phyloP scores from a whole-genome alignment of 352 stramenopile species.

The Elongisporangium undulatum region DNA sequence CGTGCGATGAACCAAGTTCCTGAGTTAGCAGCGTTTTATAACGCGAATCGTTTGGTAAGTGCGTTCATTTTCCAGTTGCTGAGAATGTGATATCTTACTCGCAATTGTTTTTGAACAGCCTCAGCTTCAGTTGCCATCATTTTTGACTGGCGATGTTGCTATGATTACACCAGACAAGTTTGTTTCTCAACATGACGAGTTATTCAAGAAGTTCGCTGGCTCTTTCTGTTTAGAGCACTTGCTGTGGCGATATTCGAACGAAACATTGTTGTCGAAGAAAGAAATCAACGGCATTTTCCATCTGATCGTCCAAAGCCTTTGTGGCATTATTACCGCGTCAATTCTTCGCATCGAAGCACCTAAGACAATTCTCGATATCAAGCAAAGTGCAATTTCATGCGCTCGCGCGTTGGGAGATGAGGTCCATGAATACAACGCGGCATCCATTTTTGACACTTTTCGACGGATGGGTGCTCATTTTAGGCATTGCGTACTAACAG shows the following conservation, averaged over 20 bases:
- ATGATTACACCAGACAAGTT: slow-evolving; percentile 76
- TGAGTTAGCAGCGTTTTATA: slow-evolving; percentile 72
- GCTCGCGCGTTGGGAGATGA: slow-evolving; percentile 62
- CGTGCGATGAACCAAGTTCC: slow-evolving; percentile 69
- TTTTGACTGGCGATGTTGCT: slow-evolving; percentile 61
- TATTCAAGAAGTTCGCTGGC: slow-evolving; percentile 73
- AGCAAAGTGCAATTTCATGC: slow-evolving; percentile 51
- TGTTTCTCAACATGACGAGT: slow-evolving; percentile 66
- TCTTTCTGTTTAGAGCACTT: slow-evolving; percentile 73
- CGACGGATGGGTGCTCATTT: slow-evolving; percentile 54
- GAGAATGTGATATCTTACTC: not conserved
- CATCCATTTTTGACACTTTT: slow-evolving; percentile 64
- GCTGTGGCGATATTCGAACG: slow-evolving; percentile 66
- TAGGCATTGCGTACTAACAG: slow-evolving; percentile 43
- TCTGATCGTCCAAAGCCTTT: slow-evolving; percentile 70
- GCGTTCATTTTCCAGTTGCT: not conserved
- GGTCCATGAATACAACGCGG: slow-evolving; percentile 71
- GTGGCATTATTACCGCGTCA: slow-evolving; percentile 58
- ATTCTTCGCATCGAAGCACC: slow-evolving; percentile 51
- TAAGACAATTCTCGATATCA: slow-evolving; percentile 65
- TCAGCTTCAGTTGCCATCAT: slow-evolving; percentile 70
- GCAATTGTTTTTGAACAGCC: slow-evolving; percentile 26
- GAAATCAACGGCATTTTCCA: slow-evolving; percentile 81
- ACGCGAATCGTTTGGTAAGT: slow-evolving; percentile 67
- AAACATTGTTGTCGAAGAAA: slow-evolving; percentile 71